Base-by-base conservation (phyloP, 768 basidiomycete genomes). In the Pulveroboletus ravenelii region DNA sequence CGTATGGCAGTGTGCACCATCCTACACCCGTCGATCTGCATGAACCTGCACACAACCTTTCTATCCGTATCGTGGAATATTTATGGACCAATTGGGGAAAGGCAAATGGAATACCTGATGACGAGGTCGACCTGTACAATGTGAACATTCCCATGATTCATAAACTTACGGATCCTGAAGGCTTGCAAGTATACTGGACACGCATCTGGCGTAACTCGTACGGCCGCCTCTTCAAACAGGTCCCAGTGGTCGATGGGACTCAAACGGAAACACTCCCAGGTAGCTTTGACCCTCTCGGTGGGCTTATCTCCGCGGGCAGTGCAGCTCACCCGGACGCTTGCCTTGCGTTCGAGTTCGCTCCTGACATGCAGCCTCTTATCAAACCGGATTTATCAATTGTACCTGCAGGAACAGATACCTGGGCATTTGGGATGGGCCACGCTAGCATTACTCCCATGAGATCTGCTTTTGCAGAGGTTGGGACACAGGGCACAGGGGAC, bases 11-110 rank as follows among this genome's bases (percentile, higher is more conserved):
- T 14, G 80, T 94, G 45, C 64, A 77, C 40, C 77, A 81, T 61
- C 87, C 89, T 1, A 84, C 85, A 6, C 84, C 89, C 2, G 53
- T 66, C 8, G 55, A 68, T 14, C 77, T 78, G 47, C 73, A 82
- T 56, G 75, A 82, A 34, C 85, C 89, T n/a, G 91, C 93, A 1
- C 82, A 94, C 64, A 63, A 69, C 6, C 74, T 93, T 20, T 76
- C 84, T 20, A 69, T 78, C 25, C 74, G 79, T 18, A 87, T 96
- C 60, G 78, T 92, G 55, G 64, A 74, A 30, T 72, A 85, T 53
- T 76, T 98, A 3, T 95, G 88, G 87, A 64, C 78, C 12, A 84
- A 91, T 63, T 95, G 93, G 93, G 93, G 89, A 10, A 66, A 70
- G 50, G 89, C 74, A 3, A 72, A 65, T 25, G 84, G 82, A 17